Evolutionary conservation across 352 stramenopile species (phyloP).

Genomic region (Globisporangium alternatum): DNA sequence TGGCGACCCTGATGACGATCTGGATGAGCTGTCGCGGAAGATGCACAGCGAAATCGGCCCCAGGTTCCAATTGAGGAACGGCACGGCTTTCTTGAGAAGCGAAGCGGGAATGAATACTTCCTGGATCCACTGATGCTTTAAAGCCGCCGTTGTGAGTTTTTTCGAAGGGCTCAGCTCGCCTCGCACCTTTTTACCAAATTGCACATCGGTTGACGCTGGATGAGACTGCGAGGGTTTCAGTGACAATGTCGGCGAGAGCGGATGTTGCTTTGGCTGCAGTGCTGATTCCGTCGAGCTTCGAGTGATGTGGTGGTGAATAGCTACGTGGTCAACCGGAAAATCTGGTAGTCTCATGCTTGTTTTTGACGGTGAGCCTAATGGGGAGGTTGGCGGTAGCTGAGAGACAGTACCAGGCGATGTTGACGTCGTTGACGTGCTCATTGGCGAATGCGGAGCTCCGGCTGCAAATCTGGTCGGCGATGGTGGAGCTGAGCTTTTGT

Average conservation of each 20-base stretch:
- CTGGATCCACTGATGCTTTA: conserved; percentile 28
- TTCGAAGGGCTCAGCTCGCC: conserved; percentile 4
- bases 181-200: background rate
- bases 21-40: conserved; percentile 23
- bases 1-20: background rate
- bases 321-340: conserved; percentile 22
- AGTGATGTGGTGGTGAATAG: conserved; percentile 33
- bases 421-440: background rate
- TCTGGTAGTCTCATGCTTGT: conserved; percentile 9
- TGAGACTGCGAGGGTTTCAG: conserved; percentile 8
- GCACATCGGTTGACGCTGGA: background rate
- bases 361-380: conserved; percentile 1
- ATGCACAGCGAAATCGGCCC: conserved; percentile 41
- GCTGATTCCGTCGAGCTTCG: conserved; percentile 27
- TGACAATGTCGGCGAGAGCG: background rate
- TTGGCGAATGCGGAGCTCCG: conserved; percentile 12
- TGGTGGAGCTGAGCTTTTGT: conserved; percentile 15
- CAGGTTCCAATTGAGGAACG: conserved; percentile 60
- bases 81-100: conserved; percentile 27
- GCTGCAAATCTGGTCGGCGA: conserved; percentile 24
- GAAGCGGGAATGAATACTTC: conserved; percentile 33
- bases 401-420: background rate
- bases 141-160: background rate
- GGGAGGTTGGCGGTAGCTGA: background rate
- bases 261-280: conserved; percentile 1